phyloP scores from a whole-genome alignment of 2,329 filamentous ascomycete species.

The Colletotrichum sp. region DNA sequence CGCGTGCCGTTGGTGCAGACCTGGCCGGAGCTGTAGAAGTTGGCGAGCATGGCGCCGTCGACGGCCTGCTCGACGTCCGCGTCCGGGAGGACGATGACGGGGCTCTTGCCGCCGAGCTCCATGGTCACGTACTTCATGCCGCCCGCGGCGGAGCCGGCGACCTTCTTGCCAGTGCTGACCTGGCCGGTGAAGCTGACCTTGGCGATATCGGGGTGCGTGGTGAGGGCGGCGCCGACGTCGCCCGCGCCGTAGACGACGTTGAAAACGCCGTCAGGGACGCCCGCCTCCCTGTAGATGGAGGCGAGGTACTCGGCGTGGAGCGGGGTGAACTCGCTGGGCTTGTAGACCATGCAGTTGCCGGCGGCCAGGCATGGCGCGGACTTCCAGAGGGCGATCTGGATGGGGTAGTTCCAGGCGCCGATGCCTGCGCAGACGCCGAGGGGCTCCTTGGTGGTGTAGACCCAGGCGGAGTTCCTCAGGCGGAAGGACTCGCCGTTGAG shows the following conservation, averaged over 20 bases:
- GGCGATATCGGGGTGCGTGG: slow-evolving; percentile 73
- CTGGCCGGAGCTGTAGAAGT: slow-evolving; percentile 90
- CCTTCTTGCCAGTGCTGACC: slow-evolving; percentile 66
- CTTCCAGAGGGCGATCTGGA: slow-evolving; percentile 91
- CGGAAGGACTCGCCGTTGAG: slow-evolving; percentile 81
- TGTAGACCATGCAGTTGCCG: slow-evolving; percentile 91
- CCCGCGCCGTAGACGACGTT: slow-evolving; percentile 85
- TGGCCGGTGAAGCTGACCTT: slow-evolving; percentile 67
- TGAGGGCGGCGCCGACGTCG: slow-evolving; percentile 77
- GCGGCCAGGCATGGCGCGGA: slow-evolving; percentile 84
- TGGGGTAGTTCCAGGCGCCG: slow-evolving; percentile 91
- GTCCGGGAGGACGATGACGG: slow-evolving; percentile 80
- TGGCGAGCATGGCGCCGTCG: slow-evolving; percentile 90
- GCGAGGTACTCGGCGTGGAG: slow-evolving; percentile 81
- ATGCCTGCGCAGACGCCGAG: slow-evolving; percentile 87
- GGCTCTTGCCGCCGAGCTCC: slow-evolving; percentile 89
- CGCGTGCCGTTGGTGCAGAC: slow-evolving; percentile 93
- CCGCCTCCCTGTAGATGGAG: slow-evolving; percentile 78
- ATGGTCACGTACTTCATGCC: slow-evolving; percentile 92
- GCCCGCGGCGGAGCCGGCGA: slow-evolving; percentile 75
- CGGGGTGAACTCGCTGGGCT: slow-evolving; percentile 86
- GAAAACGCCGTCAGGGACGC: slow-evolving; percentile 82
- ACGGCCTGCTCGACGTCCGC: slow-evolving; percentile 81
- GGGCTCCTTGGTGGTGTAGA: slow-evolving; percentile 83
- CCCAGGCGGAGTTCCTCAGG: slow-evolving; percentile 77